These are phyloP conservation scores for Rugonectria rugulosa DNA, from an alignment of 2,329 filamentous ascomycete genomes.

Conservation along the genomic window DNA sequence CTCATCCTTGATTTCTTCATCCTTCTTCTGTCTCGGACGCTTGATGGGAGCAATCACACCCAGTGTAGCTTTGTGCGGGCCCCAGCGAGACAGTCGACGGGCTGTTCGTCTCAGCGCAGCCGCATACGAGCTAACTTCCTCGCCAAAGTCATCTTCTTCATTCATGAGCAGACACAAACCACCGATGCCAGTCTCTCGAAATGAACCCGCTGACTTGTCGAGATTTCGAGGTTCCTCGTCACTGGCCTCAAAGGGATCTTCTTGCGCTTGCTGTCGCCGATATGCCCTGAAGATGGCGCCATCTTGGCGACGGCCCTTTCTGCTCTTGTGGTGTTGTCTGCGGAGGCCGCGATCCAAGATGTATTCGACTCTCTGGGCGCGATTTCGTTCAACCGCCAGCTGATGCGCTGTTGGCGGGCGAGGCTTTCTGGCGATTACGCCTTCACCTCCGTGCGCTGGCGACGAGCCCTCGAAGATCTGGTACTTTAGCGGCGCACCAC, in stretches of 20 bases:
- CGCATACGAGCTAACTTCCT: slow-evolving; percentile 73
- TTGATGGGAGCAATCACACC: slow-evolving; percentile 59
- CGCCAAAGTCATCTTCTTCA: slow-evolving; percentile 78
- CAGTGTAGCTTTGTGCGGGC: slow-evolving; percentile 51
- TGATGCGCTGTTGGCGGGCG: slow-evolving; percentile 84
- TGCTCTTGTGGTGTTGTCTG: slow-evolving; percentile 68
- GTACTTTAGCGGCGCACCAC: slow-evolving; percentile 63
- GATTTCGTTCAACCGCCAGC: slow-evolving; percentile 79
- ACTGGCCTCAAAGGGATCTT: slow-evolving; percentile 67
- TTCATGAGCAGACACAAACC: slow-evolving; percentile 68
- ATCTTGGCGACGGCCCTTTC: slow-evolving; percentile 68
- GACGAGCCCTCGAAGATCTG: slow-evolving; percentile 68
- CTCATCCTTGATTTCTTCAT: slow-evolving; percentile 32
- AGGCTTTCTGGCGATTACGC: slow-evolving; percentile 67
- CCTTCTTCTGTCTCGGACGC: slow-evolving; percentile 43
- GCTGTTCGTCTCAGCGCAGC: slow-evolving; percentile 69
- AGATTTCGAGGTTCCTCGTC: slow-evolving; percentile 61
- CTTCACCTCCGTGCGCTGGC: slow-evolving; percentile 63
- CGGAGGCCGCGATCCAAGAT: slow-evolving; percentile 79
- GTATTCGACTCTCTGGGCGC: slow-evolving; percentile 81
- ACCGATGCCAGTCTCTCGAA: slow-evolving; percentile 66
- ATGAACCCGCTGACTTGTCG: slow-evolving; percentile 46
- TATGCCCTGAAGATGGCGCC: slow-evolving; percentile 73
- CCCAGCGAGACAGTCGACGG: slow-evolving; percentile 76
- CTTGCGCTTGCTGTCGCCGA: slow-evolving; percentile 65